A percentile compares a stretch with the other conserved stretches of the same genome.
Evolutionary conservation across 441 rosid species (phyloP).

Genomic region (Aquilaria agallochum): DNA sequence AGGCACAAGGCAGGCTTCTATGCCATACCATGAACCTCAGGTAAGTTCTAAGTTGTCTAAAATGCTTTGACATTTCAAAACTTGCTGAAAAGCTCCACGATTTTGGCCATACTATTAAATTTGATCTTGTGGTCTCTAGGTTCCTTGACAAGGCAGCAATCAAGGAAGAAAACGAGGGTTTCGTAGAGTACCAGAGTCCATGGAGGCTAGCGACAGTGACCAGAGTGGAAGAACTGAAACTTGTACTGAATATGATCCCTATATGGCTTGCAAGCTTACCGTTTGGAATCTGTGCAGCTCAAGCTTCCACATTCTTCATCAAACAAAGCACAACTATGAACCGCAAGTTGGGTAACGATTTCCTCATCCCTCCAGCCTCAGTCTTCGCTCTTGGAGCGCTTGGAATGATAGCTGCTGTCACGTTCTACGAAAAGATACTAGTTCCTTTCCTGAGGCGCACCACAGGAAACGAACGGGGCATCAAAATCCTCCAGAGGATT

Average conservation of each 20-base stretch:
- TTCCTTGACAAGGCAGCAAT: constrained; percentile 91
- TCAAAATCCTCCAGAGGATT: constrained; percentile 77
- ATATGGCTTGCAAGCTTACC: constrained; percentile 74
- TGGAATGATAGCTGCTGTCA: constrained; percentile 57
- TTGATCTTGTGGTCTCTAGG: constrained; percentile 28
- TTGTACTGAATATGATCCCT: constrained; percentile 78
- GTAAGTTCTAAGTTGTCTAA: constrained; percentile 31
- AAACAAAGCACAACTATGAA: constrained; percentile 65
- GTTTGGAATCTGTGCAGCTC: constrained; percentile 71
- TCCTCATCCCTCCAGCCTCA: constrained; percentile 74
- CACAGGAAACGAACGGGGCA: constrained; percentile 72
- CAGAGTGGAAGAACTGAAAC: constrained; percentile 80
- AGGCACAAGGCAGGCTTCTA: constrained; percentile 43
- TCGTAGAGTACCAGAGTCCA: constrained; percentile 35
- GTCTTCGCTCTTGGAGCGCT: constrained; percentile 52
- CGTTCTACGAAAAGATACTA: constrained; percentile 60
- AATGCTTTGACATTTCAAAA: too few relatives aligned
- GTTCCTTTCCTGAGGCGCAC: constrained; percentile 47
- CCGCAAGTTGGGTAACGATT: constrained; percentile 36
- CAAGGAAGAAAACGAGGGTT: constrained; percentile 29
- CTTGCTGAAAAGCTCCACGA: too few relatives aligned
- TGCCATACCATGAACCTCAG: constrained; percentile 61
- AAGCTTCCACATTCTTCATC: constrained; percentile 79
- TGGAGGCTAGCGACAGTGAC: constrained; percentile 83
- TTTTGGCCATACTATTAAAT: too few relatives aligned